A percentile compares a stretch with the other conserved stretches of the same genome.
Evolutionary conservation across 2,329 filamentous ascomycete species (phyloP).

Genomic region (Colletotrichum shisoi): DNA sequence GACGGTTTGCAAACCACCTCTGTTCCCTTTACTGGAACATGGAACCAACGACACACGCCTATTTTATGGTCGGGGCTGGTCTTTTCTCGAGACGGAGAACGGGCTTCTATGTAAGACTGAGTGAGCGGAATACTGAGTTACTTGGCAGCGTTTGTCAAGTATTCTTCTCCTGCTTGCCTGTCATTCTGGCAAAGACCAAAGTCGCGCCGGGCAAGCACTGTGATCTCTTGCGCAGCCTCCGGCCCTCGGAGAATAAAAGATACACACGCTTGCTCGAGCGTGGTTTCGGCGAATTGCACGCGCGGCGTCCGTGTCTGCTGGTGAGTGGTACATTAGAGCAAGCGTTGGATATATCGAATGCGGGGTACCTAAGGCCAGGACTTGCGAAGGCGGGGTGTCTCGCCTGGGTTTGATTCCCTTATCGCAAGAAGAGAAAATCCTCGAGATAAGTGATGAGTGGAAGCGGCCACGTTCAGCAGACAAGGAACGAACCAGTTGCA

Average conservation of each 20-base stretch:
- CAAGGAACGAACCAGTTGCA: neutral
- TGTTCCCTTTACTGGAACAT: no score
- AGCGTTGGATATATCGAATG: neutral
- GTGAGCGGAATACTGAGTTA: no score
- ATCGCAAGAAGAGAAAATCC: neutral
- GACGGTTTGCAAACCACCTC: no score
- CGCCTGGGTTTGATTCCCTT: neutral
- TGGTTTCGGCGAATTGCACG: conserved; percentile 20
- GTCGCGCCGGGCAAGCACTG: neutral
- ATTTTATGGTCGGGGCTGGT: no score
- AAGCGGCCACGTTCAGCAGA: neutral
- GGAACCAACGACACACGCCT: no score
- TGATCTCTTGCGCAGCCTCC: conserved; percentile 6
- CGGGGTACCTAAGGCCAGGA: neutral
- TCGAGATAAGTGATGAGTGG: conserved; percentile 16
- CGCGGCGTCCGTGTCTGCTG: conserved; percentile 2
- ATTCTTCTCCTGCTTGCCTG: neutral
- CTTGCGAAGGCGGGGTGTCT: conserved; percentile 4
- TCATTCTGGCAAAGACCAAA: neutral
- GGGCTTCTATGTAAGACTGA: no score
- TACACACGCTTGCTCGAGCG: conserved; percentile 5
- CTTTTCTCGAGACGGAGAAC: no score
- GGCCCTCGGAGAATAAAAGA: conserved; percentile 3
- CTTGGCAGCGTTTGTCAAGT: no score
- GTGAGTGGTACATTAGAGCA: neutral